A percentile compares a stretch with the other conserved stretches of the same genome.
Conservation (phyloP, 2,329 filamentous ascomycete species). For the Trichoderma harzianum region DNA sequence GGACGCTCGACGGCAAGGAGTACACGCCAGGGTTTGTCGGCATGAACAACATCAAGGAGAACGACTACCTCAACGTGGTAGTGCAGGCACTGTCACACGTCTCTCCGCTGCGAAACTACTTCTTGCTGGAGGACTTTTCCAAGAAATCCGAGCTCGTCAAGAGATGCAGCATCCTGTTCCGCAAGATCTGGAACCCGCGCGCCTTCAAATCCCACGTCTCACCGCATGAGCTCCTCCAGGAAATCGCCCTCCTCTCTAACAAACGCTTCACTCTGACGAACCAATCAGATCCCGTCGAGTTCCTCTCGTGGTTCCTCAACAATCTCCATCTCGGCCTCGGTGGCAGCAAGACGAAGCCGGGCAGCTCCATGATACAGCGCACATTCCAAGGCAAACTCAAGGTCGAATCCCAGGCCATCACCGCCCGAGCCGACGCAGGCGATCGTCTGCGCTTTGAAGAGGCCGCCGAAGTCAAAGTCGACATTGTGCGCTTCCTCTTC, state of each 20-base stretch:
- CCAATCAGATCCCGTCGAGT: conserved; percentile 94
- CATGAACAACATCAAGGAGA: conserved; percentile 99
- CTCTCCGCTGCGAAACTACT: conserved; percentile 81
- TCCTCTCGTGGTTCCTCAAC: conserved; percentile 96
- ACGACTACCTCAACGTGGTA: conserved; percentile 96
- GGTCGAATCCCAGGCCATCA: conserved; percentile 91
- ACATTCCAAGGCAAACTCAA: conserved; percentile 92
- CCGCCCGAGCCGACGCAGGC: conserved; percentile 79
- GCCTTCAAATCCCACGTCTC: conserved; percentile 97
- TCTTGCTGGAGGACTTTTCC: conserved; percentile 80
- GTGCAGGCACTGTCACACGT: conserved; percentile 91
- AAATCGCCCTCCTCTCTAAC: conserved; percentile 83
- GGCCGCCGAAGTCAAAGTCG: conserved; percentile 73
- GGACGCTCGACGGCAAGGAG: conserved; percentile 76
- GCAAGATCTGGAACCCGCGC: conserved; percentile 96
- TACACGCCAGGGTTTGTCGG: conserved; percentile 95
- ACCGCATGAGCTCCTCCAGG: conserved; percentile 93
- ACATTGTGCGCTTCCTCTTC: conserved; percentile 79
- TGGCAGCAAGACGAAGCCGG: conserved; percentile 81
- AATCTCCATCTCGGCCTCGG: conserved; percentile 89
- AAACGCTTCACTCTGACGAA: conserved; percentile 88
- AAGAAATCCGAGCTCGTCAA: conserved; percentile 75
- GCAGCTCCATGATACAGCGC: conserved; percentile 81
- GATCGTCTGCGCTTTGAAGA: conserved; percentile 93
- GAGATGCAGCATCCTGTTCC: conserved; percentile 81